Percentiles rank a stretch among this genome's conserved stretches.
These are phyloP conservation scores for Magnusiomyces clavatus DNA, from an alignment of 1,139 yeast species.

Conservation along the genomic window DNA sequence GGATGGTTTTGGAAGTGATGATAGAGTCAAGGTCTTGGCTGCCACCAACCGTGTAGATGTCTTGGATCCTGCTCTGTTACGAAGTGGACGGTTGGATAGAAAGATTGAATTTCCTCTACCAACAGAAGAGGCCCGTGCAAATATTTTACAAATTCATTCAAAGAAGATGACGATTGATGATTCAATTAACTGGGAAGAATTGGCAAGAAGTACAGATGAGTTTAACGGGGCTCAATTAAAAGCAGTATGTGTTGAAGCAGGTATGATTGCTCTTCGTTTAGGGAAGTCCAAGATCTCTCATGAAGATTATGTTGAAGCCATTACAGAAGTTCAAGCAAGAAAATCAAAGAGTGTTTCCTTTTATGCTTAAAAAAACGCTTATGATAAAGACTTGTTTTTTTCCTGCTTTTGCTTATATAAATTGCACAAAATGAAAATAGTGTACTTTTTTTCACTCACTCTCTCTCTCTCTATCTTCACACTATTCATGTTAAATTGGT, in stretches of 20 bases:
- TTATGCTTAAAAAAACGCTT: slow-evolving; percentile 54
- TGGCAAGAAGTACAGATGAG: slow-evolving; percentile 96
- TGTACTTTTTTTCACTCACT: too few species aligned
- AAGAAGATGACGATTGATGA: slow-evolving; percentile 93
- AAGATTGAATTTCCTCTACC: slow-evolving; percentile 98
- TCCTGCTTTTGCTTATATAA: neutral
- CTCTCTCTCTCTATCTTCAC: too few species aligned
- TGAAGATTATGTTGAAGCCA: slow-evolving; percentile 97
- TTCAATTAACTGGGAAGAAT: slow-evolving; percentile 93
- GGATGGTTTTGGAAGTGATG: slow-evolving; percentile 98
- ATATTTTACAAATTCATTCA: slow-evolving; percentile 92
- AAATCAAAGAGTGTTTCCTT: slow-evolving; percentile 91
- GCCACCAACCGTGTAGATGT: slow-evolving; percentile 98
- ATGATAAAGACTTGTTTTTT: neutral
- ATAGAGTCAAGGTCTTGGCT: slow-evolving; percentile 91
- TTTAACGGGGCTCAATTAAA: slow-evolving; percentile 97
- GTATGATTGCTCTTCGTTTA: slow-evolving; percentile 96
- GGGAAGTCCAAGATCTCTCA: slow-evolving; percentile 90
- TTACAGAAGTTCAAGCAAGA: slow-evolving; percentile 97
- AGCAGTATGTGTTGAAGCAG: slow-evolving; percentile 98
- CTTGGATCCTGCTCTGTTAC: slow-evolving; percentile 89
- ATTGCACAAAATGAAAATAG: too few species aligned
- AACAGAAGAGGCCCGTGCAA: slow-evolving; percentile 93
- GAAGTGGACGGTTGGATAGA: slow-evolving; percentile 96
- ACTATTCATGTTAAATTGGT: too few species aligned